Base-by-base conservation (phyloP, 148 eudicot genomes). In the Vaccinium macrocarpon region DNA sequence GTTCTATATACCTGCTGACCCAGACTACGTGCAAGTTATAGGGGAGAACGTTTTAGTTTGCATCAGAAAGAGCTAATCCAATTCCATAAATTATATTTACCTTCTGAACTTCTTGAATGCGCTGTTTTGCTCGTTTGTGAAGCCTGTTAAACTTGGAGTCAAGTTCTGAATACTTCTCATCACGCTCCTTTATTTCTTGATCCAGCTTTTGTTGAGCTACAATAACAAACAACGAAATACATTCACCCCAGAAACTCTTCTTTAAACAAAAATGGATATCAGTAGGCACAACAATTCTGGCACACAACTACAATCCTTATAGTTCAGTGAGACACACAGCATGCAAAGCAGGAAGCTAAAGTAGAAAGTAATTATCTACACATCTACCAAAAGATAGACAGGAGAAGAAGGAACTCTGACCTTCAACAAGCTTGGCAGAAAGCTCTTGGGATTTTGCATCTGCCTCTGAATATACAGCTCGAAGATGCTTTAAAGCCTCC, bases 71-170 rank as follows among this genome's bases (percentile, higher is more conserved):
- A 78, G 71, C 62, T 38, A 23, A 82, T 16, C 57, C 76, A 9
- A 21, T 2, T 4, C 82, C n/a, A 81, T 35, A 87, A 19, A 70
- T 51, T 85, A 35, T 68, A 83, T 55, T 77, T 91, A 95, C 99
- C 93, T 97, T 97, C 76, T 97, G 99, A 84, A 94, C 95, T 62
- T 97, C 99, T 90, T 97, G 98, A 82, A 97, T 97, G 23, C 99
- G 98, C 85, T 97, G 99, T 82, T 95, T 97, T 82, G 99, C 99
- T 85, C 98, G 88, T 89, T 97, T 97, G 84, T 93, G 99, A 88
- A 97, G 98, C 88, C 99, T 91, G 86, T 81, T 95, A 80, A 97
- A 89, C 90, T 97, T 97, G 81, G 98, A 88, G 88, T 97, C 99
- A 75, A 97, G 98, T 82, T 97, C 99, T 51, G 95, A 87, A 77